phyloP scores from a whole-genome alignment of 2,329 filamentous ascomycete genomes.

The Cercospora berteroae region DNA sequence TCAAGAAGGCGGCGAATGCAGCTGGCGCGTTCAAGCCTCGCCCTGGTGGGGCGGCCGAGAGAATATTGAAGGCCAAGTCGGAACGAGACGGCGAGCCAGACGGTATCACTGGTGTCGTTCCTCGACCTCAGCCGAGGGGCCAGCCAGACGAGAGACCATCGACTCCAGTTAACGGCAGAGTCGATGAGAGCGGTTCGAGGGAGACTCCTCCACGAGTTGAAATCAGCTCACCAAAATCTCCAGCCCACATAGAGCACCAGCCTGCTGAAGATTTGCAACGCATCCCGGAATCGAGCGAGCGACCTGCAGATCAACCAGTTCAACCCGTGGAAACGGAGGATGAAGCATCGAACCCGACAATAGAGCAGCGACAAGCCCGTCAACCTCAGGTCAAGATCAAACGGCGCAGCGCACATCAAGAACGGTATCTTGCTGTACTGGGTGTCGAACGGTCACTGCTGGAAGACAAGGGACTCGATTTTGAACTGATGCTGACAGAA shows the following conservation, averaged over 20 bases:
- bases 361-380: slow-evolving; percentile 30
- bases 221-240: slow-evolving; percentile 31
- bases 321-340: neutral
- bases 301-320: slow-evolving; percentile 16
- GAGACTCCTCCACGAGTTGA: slow-evolving; percentile 28
- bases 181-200: neutral
- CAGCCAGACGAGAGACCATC: slow-evolving; percentile 23
- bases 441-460: slow-evolving; percentile 76
- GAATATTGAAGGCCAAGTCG: slow-evolving; percentile 57
- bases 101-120: slow-evolving; percentile 85
- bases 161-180: slow-evolving; percentile 14
- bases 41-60: slow-evolving; percentile 80
- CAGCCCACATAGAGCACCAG: slow-evolving; percentile 18
- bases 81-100: slow-evolving; percentile 68
- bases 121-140: slow-evolving; percentile 59
- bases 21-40: slow-evolving; percentile 79
- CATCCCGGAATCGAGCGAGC: neutral
- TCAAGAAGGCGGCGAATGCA: slow-evolving; percentile 77
- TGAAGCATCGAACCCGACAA: slow-evolving; percentile 18
- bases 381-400: slow-evolving; percentile 43
- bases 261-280: slow-evolving; percentile 25
- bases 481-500: slow-evolving; percentile 78
- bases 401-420: slow-evolving; percentile 68
- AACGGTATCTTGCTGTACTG: slow-evolving; percentile 72
- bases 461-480: slow-evolving; percentile 73